phyloP scores from a whole-genome alignment of 805 yeast genomes.

The Blastobotrys attinorum region DNA sequence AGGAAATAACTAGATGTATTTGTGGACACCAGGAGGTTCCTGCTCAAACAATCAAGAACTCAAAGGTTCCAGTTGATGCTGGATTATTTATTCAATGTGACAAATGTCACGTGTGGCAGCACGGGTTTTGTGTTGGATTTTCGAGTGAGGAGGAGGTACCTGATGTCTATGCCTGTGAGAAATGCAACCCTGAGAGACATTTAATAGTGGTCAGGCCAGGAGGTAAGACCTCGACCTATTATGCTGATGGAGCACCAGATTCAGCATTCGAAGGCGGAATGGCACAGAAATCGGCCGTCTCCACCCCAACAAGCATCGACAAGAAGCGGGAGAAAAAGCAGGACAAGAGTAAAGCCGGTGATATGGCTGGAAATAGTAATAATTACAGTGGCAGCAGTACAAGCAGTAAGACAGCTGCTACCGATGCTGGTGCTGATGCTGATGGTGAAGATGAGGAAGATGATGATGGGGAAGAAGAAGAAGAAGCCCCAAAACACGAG shows the following conservation, averaged over 20 bases:
- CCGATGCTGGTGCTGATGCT: background rate
- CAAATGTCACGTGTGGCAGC: slow-evolving; percentile 93
- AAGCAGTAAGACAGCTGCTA: background rate
- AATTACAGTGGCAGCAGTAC: no score
- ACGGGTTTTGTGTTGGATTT: slow-evolving; percentile 91
- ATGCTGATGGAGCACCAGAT: slow-evolving; percentile 33
- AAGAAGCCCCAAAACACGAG: background rate
- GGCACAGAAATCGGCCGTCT: slow-evolving; percentile 1
- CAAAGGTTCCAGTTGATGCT: slow-evolving; percentile 53
- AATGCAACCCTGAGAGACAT: slow-evolving; percentile 82
- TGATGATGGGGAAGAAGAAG: background rate
- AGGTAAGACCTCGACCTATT: slow-evolving; percentile 42
- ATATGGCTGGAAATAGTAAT: background rate
- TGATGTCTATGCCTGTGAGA: slow-evolving; percentile 92
- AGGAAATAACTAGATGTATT: slow-evolving; percentile 46
- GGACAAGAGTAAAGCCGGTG: background rate
- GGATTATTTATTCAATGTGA: slow-evolving; percentile 97
- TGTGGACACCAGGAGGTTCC: slow-evolving; percentile 46
- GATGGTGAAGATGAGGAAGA: background rate
- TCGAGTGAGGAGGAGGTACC: slow-evolving; percentile 69
- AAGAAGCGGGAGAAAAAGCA: slow-evolving; percentile 24
- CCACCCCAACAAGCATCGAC: slow-evolving; percentile 17
- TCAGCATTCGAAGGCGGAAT: background rate
- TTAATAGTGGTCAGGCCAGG: slow-evolving; percentile 40
- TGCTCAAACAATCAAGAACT: slow-evolving; percentile 22